These are phyloP conservation scores for Globisporangium radiosum DNA, from an alignment of 352 stramenopile species.

Conservation along the genomic window DNA sequence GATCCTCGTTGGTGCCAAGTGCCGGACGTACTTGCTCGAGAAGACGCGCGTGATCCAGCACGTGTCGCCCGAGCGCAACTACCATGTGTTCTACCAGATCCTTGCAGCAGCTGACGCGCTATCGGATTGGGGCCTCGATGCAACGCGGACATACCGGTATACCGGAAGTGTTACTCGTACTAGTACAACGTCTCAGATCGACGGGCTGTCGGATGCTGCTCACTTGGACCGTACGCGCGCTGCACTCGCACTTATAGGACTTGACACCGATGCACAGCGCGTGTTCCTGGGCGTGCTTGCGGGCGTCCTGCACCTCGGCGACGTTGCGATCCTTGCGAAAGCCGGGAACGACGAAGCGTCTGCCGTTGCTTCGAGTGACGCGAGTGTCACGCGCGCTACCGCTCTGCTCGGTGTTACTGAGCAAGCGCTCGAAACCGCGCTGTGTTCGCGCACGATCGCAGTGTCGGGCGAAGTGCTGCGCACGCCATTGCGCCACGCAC, in stretches of 20 bases:
- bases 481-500: conserved; percentile 73
- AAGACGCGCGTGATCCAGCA: conserved; percentile 96
- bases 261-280: conserved; percentile 43
- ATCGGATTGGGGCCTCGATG: conserved; percentile 33
- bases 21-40: conserved; percentile 95
- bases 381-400: conserved; percentile 30
- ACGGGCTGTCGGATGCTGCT: conserved; percentile 61
- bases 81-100: conserved; percentile 96
- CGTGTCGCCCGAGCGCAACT: conserved; percentile 91
- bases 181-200: conserved; percentile 50
- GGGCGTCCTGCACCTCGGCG: conserved; percentile 94
- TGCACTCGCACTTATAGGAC: conserved; percentile 58
- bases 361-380: conserved; percentile 29
- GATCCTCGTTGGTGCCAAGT: conserved; percentile 89
- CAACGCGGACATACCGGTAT: conserved; percentile 48
- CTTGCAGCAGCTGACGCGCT: conserved; percentile 5
- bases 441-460: conserved; percentile 63
- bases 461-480: conserved; percentile 67
- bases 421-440: conserved; percentile 47
- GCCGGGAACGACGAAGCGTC: conserved; percentile 65
- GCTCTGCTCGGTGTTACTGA: conserved; percentile 49
- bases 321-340: conserved; percentile 88
- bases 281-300: conserved; percentile 72
- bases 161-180: conserved; percentile 25
- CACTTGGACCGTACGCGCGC: conserved; percentile 68